phyloP scores from a whole-genome alignment of 2,329 filamentous ascomycete genomes.

The Myriosclerotinia scirpicola region DNA sequence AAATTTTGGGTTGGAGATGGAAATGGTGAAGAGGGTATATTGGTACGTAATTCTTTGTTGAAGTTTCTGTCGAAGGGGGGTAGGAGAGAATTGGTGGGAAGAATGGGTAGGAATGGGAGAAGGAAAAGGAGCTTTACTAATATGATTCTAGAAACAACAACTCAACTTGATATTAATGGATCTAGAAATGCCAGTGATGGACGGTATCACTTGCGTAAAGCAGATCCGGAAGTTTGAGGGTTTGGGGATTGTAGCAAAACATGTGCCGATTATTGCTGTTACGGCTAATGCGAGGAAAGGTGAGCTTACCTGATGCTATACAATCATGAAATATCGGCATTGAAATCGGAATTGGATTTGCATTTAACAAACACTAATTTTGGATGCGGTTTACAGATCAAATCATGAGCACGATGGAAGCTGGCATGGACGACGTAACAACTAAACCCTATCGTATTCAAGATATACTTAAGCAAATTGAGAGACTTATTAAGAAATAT shows the following conservation, averaged over 20 bases:
- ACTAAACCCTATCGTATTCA: constrained; percentile 35
- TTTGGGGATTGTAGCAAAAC: constrained; percentile 55
- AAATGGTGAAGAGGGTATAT: neutral
- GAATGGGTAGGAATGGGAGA: constrained; percentile 35
- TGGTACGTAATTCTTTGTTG: neutral
- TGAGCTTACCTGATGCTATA: neutral
- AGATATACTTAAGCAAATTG: constrained; percentile 34
- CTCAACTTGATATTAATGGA: constrained; percentile 71
- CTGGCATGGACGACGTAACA: constrained; percentile 37
- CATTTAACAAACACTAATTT: neutral
- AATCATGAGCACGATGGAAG: constrained; percentile 43
- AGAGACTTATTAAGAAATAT: constrained; percentile 27
- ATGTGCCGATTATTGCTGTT: constrained; percentile 72
- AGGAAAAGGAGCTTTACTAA: constrained; percentile 39
- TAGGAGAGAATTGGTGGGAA: constrained; percentile 3
- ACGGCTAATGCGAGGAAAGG: constrained; percentile 67
- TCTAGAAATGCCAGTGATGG: constrained; percentile 80
- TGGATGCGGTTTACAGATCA: constrained; percentile 54
- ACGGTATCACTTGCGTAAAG: constrained; percentile 70
- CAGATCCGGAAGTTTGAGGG: constrained; percentile 66
- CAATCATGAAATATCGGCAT: neutral
- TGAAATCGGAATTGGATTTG: neutral
- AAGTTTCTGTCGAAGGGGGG: too few relatives aligned
- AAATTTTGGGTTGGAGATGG: constrained; percentile 49
- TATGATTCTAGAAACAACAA: constrained; percentile 46